These are phyloP conservation scores for Tulasnella sp. DNA, from an alignment of 768 basidiomycete species.

Conservation along the genomic window DNA sequence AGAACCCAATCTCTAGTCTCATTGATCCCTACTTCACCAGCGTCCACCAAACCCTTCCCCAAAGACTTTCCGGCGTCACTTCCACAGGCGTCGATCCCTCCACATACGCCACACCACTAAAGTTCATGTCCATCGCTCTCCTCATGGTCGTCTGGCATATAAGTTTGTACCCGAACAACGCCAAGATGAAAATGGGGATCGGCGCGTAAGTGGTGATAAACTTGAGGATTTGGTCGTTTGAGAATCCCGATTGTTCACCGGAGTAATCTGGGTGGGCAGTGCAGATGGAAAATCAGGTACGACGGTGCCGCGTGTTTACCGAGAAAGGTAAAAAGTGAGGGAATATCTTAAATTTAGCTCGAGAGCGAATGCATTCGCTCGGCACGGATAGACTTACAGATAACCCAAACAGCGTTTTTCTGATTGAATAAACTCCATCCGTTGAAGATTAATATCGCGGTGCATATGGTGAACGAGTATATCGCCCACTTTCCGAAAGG, in stretches of 20 bases:
- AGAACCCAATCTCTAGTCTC: too few relatives aligned
- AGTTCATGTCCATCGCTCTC: conserved; percentile 24
- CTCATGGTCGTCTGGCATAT: conserved; percentile 27
- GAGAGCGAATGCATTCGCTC: background rate
- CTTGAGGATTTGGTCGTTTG: conserved; percentile 13
- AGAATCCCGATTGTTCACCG: background rate
- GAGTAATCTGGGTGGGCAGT: background rate
- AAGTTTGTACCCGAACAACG: conserved; percentile 31
- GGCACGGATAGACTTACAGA: conserved; percentile 6
- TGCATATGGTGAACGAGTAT: conserved; percentile 28
- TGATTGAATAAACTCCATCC: conserved; percentile 28
- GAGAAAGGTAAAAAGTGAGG: background rate
- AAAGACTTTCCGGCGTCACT: background rate
- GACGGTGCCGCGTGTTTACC: background rate
- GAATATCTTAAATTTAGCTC: background rate
- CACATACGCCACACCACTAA: conserved; percentile 12
- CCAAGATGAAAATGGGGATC: conserved; percentile 27
- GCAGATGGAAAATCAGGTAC: background rate
- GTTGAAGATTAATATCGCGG: conserved; percentile 28
- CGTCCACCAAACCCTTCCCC: conserved; percentile 4
- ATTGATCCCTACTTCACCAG: background rate
- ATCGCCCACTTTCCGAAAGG: conserved; percentile 25
- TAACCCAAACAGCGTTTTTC: conserved; percentile 10
- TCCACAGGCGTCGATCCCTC: background rate
- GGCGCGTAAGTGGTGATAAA: conserved; percentile 26